Base-by-base conservation (phyloP, 2,329 filamentous ascomycete species). In the Ciborinia camelliae region DNA sequence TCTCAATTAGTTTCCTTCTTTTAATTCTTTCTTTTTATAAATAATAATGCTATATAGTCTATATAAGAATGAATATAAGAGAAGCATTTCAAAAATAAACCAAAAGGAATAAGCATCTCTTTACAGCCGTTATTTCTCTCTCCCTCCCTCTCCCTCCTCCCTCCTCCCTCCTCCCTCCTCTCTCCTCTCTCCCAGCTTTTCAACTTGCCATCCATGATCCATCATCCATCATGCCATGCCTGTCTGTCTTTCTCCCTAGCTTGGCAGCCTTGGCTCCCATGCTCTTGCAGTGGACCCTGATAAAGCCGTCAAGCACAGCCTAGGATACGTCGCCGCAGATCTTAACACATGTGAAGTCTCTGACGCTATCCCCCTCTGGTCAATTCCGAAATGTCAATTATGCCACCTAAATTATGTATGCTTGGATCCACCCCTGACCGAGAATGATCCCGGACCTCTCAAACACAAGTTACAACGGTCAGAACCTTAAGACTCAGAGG, bases 261-360 rank as follows among this genome's bases (percentile, higher is more conserved):
- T 58, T 47, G 41, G 41, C 54, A 32, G 12, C 55, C 41, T 58
- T 47, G 41, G 41, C 54, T 45, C 20, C 55, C 37, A 55, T 55
- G 53, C 37, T 26, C 23, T 55, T 41, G 53, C 26, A 45, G 39
- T 58, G 55, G 55, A 58, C 39, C 55, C 55, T 58, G 55, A 58
- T 58, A 47, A 58, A 58, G 55, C 55, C 55, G 4, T 47, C 55
- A 35, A 47, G 41, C 41, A 58, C n/a, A n/a, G n/a, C n/a, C 41
- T 58, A 58, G 55, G 55, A 58, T 58, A 58, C 55, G 55, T 58
- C n/a, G 55, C 55, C 43, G 55, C 55, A 58, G 55, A 58, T 58
- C 55, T 58, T 58, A 30, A 35, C 41, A 35, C 41, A 7, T 58
- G 41, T 58, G 28, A 58, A 58, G n/a, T 47, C 30, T 45, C 26